phyloP scores from a whole-genome alignment of 2,329 filamentous ascomycete genomes.

The Claviceps fusiformis region DNA sequence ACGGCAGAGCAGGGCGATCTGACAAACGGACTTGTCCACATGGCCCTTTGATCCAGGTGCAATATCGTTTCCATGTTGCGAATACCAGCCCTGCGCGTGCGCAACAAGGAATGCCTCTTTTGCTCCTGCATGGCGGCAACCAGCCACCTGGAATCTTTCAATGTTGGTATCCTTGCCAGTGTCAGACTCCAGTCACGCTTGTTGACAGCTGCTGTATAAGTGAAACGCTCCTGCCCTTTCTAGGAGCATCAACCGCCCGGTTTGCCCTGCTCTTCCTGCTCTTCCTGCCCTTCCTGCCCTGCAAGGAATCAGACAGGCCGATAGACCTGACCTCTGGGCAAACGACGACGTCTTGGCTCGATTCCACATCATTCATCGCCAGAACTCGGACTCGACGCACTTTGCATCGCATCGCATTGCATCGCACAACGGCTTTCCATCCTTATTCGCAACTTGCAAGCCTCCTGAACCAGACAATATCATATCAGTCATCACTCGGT shows the following conservation, averaged over 20 bases:
- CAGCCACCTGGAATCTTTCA: too few species aligned
- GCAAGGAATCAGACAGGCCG: not conserved
- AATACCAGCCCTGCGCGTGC: not conserved
- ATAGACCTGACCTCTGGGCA: not conserved
- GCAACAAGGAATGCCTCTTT: not conserved
- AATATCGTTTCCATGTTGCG: not conserved
- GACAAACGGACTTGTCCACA: not conserved
- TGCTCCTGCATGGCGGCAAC: too few species aligned
- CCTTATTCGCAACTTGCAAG: not conserved
- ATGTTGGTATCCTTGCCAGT: too few species aligned
- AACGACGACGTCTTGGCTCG: not conserved
- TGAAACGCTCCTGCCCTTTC: conserved; percentile 2
- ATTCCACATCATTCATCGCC: not conserved
- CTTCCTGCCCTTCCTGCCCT: not conserved
- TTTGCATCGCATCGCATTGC: not conserved
- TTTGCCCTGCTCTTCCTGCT: not conserved
- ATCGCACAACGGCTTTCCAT: not conserved
- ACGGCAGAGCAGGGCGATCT: not conserved
- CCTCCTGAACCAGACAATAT: not conserved
- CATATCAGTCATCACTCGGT: not conserved
- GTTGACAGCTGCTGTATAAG: not conserved
- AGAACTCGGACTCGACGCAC: not conserved
- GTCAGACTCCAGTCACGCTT: not conserved
- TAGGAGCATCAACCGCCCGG: not conserved
- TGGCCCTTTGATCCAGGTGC: too few species aligned